Evolutionary conservation across 495 filamentous ascomycete species (phyloP).

Genomic region (Podospora sp.): DNA sequence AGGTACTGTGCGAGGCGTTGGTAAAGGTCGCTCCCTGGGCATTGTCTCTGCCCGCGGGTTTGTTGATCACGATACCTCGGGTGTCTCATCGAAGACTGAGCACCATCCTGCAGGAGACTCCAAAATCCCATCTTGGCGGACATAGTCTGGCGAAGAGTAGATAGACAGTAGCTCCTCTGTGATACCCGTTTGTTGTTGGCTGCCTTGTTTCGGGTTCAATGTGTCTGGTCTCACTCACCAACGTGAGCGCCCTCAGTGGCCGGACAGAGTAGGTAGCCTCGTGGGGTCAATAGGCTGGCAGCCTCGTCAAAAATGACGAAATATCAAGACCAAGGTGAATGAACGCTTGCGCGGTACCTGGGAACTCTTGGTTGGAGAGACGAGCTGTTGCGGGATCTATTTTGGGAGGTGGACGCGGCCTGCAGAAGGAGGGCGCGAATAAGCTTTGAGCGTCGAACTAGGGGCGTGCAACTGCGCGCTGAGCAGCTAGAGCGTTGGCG

Average conservation of each 20-base stretch:
- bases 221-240: background rate
- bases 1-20: no score
- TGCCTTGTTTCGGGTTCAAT: no score
- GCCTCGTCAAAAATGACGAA: background rate
- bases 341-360: background rate
- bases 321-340: background rate
- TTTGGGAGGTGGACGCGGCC: conserved; percentile 1
- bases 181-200: no score
- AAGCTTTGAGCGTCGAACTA: background rate
- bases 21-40: no score
- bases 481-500: background rate
- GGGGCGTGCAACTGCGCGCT: background rate
- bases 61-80: no score
- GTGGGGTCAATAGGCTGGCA: no score
- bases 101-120: no score
- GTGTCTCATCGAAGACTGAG: no score
- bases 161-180: no score
- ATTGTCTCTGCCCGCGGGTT: no score
- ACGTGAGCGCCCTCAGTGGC: background rate
- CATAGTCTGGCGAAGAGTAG: no score
- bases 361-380: background rate
- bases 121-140: no score
- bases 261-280: background rate
- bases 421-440: background rate
- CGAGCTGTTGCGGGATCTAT: background rate